These are phyloP conservation scores for Fonsecaea erecta DNA, from an alignment of 2,329 filamentous ascomycete species.

Conservation along the genomic window DNA sequence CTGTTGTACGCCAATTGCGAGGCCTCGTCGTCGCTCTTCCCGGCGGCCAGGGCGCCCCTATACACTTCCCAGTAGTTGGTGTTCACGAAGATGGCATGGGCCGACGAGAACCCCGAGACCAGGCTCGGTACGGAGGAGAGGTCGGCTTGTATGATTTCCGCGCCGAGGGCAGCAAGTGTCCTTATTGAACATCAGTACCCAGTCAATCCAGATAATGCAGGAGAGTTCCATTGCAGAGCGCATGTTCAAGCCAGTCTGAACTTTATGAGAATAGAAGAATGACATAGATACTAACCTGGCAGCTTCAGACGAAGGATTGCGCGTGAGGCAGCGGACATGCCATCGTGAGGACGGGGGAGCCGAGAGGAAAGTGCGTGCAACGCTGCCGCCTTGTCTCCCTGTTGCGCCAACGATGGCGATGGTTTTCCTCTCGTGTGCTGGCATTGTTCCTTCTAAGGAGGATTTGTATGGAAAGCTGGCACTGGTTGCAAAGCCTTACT, in stretches of 20 bases:
- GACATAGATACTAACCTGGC: conserved; percentile 14
- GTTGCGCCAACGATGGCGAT: conserved; percentile 24
- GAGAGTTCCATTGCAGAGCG: no score
- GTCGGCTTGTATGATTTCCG: conserved; percentile 21
- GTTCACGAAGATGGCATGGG: conserved; percentile 21
- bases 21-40: conserved; percentile 6
- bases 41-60: neutral
- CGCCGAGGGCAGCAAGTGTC: conserved; percentile 14
- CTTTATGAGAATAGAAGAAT: neutral
- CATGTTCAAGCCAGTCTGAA: neutral
- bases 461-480: neutral
- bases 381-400: conserved; percentile 18
- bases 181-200: conserved; percentile 6
- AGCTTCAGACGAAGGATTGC: conserved; percentile 22
- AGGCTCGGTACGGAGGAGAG: conserved; percentile 16
- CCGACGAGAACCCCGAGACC: conserved; percentile 5
- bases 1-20: conserved; percentile 20
- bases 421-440: conserved; percentile 13
- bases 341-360: conserved; percentile 14
- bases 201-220: neutral
- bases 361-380: conserved; percentile 21
- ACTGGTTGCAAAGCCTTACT: no score
- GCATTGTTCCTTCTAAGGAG: neutral
- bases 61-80: conserved; percentile 22
- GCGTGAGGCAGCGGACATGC: conserved; percentile 22